phyloP scores from a whole-genome alignment of 352 stramenopile species.

The Pythium apleroticum region DNA sequence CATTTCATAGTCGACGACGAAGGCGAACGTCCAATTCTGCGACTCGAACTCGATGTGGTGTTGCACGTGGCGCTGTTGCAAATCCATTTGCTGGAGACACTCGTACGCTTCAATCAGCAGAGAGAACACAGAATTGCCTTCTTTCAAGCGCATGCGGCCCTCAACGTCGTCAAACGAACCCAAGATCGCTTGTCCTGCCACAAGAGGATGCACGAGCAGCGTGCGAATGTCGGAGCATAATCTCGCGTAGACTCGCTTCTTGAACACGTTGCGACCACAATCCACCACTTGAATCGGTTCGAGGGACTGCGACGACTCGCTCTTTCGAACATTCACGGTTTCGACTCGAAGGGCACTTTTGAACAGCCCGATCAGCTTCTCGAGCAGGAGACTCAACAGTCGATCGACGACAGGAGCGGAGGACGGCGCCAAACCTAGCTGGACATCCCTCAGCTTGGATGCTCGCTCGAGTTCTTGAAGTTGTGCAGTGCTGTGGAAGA shows the following conservation, averaged over 20 bases:
- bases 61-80: slow-evolving; percentile 63
- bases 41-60: slow-evolving; percentile 84
- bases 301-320: not conserved
- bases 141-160: not conserved
- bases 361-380: slow-evolving; percentile 69
- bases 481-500: slow-evolving; percentile 82
- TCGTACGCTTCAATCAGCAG: slow-evolving; percentile 62
- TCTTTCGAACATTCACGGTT: slow-evolving; percentile 36
- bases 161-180: slow-evolving; percentile 41
- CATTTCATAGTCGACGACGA: slow-evolving; percentile 82
- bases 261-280: slow-evolving; percentile 68
- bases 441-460: slow-evolving; percentile 27
- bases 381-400: slow-evolving; percentile 62
- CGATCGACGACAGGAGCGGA: slow-evolving; percentile 55
- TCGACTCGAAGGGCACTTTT: slow-evolving; percentile 58
- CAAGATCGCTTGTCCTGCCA: slow-evolving; percentile 59
- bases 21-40: slow-evolving; percentile 81
- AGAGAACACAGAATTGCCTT: slow-evolving; percentile 43
- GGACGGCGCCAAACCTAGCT: slow-evolving; percentile 8
- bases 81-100: slow-evolving; percentile 79
- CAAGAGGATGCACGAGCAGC: slow-evolving; percentile 64
- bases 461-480: slow-evolving; percentile 62
- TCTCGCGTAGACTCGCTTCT: slow-evolving; percentile 74
- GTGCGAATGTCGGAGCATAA: slow-evolving; percentile 82
- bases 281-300: slow-evolving; percentile 60